Evolutionary conservation across 371 early-diverging fungal genomes (phyloP), one percentile per base, ranked within the genome.

Genomic region (Mucor piriformis): DNA sequence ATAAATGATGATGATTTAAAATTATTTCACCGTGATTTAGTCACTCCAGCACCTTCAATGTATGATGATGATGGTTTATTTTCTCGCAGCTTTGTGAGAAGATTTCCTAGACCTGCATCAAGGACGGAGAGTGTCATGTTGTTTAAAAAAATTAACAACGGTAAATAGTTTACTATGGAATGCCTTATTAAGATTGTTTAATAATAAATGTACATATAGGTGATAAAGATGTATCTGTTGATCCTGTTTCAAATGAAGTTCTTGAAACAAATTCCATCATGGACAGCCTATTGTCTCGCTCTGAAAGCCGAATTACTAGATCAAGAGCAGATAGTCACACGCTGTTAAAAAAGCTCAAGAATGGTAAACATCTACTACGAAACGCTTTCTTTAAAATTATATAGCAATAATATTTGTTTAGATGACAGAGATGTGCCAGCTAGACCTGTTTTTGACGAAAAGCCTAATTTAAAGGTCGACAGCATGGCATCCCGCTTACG

Each of bases 1-100:
- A 59, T 64, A n/a, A 50, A 64, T 24, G 65, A 64, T 27, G 60
- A 64, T 54, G 65, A 64, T 38, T 48, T 59, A n/a, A 49, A 27
- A 55, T 13, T 43, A 29, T 47, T 64, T 20, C 65, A 35, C 12
- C 54, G 55, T 44, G 55, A 64, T 50, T 42, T 64, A 42, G 55
- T 64, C 2, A 64, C 65, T 24, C 65, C 65, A 6, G 43, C 59
- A 24, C 32, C 65, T 2, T 64, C 65, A 7, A 59, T 64, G n/a
- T 54, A 44, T 44, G 34, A 33, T 43, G 59, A 48, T 29, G 55
- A 54, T 18, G 61, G 55, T 38, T 3, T 11, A 3, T 38, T 55
- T 24, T 34, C 44, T 11, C 35, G 34, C 12, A 61, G 24, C 16
- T 54, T 61, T 47, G 16, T 61, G 15, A 25, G 61, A 40, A 32